Percentiles rank a stretch among this genome's conserved stretches.
These are phyloP conservation scores for Nepenthes mirabilis DNA, from an alignment of 148 eudicot species.

Conservation along the genomic window DNA sequence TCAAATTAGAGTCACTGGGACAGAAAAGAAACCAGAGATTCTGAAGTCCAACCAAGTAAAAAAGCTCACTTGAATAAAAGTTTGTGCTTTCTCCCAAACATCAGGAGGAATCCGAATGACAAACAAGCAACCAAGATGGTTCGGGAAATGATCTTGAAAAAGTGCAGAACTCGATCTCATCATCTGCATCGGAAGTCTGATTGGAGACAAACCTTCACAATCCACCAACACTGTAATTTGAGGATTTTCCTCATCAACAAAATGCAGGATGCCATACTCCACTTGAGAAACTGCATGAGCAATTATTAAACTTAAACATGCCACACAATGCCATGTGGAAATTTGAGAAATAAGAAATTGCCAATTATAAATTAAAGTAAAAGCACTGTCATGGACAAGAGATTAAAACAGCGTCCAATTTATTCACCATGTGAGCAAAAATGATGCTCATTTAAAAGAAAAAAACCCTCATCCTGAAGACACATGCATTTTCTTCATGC, in stretches of 20 bases:
- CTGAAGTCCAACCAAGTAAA: background rate
- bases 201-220: conserved; percentile 71
- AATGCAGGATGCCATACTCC: conserved; percentile 65
- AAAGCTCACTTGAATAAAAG: conserved; percentile 69
- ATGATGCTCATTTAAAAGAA: too few relatives aligned
- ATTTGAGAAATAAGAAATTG: conserved; percentile 1
- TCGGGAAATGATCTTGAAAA: conserved; percentile 83
- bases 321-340: background rate
- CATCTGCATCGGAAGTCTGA: conserved; percentile 68
- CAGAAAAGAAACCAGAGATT: too few relatives aligned
- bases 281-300: conserved; percentile 77
- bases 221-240: conserved; percentile 73
- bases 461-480: too few relatives aligned
- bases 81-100: conserved; percentile 72
- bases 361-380: background rate
- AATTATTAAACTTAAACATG: conserved; percentile 6
- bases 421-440: too few relatives aligned
- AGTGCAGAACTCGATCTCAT: conserved; percentile 62
- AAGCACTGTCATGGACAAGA: too few relatives aligned
- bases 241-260: conserved; percentile 48
- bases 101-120: conserved; percentile 76
- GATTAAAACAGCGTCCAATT: too few relatives aligned
- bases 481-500: too few relatives aligned
- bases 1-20: background rate
- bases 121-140: conserved; percentile 58